Conservation (phyloP, 148 eudicot genomes). For the Beta vulgaris region DNA sequence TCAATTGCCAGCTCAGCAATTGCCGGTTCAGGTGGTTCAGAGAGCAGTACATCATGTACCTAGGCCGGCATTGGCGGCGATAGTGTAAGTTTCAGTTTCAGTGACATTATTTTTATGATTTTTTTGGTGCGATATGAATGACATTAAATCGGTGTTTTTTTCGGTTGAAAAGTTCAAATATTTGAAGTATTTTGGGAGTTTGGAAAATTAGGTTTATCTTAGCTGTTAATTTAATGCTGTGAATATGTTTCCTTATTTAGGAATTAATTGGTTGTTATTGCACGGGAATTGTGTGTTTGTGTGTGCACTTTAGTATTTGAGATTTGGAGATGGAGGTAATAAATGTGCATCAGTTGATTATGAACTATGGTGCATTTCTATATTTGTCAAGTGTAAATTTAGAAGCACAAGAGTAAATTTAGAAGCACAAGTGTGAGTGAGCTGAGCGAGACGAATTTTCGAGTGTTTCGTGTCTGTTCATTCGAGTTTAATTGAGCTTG, state of each 20-base stretch:
- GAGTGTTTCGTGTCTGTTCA: not conserved
- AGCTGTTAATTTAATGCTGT: not conserved
- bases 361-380: not conserved
- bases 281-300: not conserved
- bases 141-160: not conserved
- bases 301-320: not conserved
- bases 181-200: not conserved
- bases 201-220: not conserved
- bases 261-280: constrained; percentile 8
- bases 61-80: constrained; percentile 18
- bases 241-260: constrained; percentile 8
- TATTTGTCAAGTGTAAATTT: no score
- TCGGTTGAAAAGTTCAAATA: not conserved
- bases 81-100: constrained; percentile 24
- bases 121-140: not conserved
- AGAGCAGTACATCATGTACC: constrained; percentile 13
- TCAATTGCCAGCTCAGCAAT: not conserved
- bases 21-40: constrained; percentile 5
- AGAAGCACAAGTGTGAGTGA: not conserved
- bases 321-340: not conserved
- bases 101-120: not conserved
- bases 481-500: not conserved
- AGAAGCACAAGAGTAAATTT: not conserved
- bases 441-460: not conserved
- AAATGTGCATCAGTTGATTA: not conserved